phyloP scores from a whole-genome alignment of 352 stramenopile species.

The Globisporangium spiculum region DNA sequence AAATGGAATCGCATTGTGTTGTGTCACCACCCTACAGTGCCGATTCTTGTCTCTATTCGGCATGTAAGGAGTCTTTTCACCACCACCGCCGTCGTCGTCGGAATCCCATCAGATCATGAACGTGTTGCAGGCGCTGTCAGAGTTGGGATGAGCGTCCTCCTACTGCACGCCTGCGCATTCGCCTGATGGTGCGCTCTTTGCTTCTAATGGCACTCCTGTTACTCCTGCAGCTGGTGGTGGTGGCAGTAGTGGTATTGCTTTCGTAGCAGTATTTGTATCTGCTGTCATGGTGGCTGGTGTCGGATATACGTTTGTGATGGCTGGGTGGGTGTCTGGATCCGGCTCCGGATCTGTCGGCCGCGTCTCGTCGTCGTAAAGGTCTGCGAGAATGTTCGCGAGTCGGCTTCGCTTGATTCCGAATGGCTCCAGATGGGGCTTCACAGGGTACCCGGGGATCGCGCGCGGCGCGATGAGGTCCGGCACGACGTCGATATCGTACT shows the following conservation, averaged over 20 bases:
- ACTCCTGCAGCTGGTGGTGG: neutral
- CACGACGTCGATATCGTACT: conserved; percentile 35
- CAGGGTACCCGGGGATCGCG: conserved; percentile 42
- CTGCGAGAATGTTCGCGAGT: conserved; percentile 5
- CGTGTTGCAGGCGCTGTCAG: neutral
- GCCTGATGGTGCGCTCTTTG: neutral
- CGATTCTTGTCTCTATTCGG: neutral
- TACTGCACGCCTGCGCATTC: neutral
- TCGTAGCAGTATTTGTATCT: neutral
- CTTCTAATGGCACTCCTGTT: neutral
- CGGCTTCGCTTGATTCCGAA: neutral
- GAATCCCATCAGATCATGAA: neutral
- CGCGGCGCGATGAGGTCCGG: conserved; percentile 45
- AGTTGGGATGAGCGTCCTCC: neutral
- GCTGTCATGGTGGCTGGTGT: neutral
- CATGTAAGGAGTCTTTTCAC: neutral
- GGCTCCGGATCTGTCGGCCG: neutral
- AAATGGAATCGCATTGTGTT: neutral
- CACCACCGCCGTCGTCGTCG: neutral
- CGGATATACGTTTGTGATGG: neutral
- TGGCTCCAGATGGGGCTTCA: conserved; percentile 13
- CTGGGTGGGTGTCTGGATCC: neutral
- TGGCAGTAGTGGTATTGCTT: neutral
- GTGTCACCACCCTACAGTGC: neutral
- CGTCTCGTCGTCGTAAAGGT: conserved; percentile 6